Percentiles rank a stretch among this genome's conserved stretches.
Conservation (phyloP, 768 basidiomycete species). For the Trametes cingulata region DNA sequence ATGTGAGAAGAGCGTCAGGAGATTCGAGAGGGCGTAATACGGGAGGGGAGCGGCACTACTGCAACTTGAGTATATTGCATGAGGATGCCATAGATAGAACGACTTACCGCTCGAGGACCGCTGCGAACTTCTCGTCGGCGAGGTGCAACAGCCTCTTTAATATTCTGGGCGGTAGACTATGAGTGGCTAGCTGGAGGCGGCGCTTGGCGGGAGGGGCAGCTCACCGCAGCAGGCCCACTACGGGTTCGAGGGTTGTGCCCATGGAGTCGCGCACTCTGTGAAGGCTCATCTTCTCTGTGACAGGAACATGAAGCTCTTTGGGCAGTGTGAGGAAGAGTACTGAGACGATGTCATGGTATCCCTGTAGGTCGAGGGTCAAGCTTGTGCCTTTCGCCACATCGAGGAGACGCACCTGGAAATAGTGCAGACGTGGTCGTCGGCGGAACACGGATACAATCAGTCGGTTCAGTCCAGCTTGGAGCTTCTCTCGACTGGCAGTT, state of each 20-base stretch:
- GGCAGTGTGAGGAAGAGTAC: constrained; percentile 80
- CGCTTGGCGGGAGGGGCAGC: constrained; percentile 3
- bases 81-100: not conserved
- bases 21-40: constrained; percentile 86
- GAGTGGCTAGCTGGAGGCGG: too few relatives aligned
- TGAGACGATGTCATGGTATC: constrained; percentile 90
- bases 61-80: not conserved
- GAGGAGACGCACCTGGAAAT: constrained; percentile 67
- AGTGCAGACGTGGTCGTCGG: constrained; percentile 68
- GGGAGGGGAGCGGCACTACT: constrained; percentile 74
- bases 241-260: constrained; percentile 80
- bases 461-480: constrained; percentile 67
- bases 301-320: constrained; percentile 52
- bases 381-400: not conserved
- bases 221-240: constrained; percentile 78
- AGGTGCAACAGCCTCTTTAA: constrained; percentile 71
- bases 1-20: constrained; percentile 90
- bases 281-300: constrained; percentile 73
- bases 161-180: constrained; percentile 45
- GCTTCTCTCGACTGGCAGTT: constrained; percentile 41
- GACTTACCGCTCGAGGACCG: constrained; percentile 65
- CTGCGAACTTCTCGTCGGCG: constrained; percentile 69
- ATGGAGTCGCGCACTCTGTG: constrained; percentile 86
- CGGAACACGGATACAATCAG: constrained; percentile 78
- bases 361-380: constrained; percentile 43